Evolutionary conservation across 257 asterid species (phyloP), one percentile per base, ranked within the genome.

Genomic region (Fraxinus pennsylvanica): DNA sequence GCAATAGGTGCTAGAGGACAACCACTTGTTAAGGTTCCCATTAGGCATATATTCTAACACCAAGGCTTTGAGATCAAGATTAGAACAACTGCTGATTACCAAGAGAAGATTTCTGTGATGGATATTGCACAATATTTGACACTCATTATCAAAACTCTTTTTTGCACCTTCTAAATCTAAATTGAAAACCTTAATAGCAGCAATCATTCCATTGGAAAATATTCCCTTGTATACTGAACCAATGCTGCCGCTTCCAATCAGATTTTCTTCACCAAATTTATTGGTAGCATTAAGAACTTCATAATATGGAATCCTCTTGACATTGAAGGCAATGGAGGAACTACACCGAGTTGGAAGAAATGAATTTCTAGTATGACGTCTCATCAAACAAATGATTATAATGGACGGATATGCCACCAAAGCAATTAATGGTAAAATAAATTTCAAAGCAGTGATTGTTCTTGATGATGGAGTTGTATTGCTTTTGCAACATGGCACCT

Each of bases 161-260:
- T 52, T 6, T 17, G 54, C 21, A 13, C 29, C 45, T 30, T 29
- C 33, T 7, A 36, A 1, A 6, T 74, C 54, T n/a, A 74, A 54
- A 59, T 61, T 59, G 57, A 74, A 74, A 22, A 5, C 68, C 10
- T 74, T 74, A 1, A 74, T 35, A 14, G 78, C 79, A 21, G 8
- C 39, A 22, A 13, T 33, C 6, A 6, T 41, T 12, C 73, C 79
- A 75, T 65, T 38, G 1, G 22, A 6, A n/a, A 54, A 74, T 17
- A 1, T 21, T 25, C 9, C 71, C 22, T 74, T 74, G 71, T 33
- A 74, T 6, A 74, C 70, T 9, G 71, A 30, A n/a, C 71, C 78
- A 32, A 59, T 0, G 15, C 71, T 54, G 1, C 78, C 78, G 15
- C 70, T 74, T 0, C 78, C 78, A 7, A 61, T 9, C 6, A 57